These are phyloP conservation scores for Ramichloridium luteum DNA, from an alignment of 2,329 filamentous ascomycete species.

Conservation along the genomic window DNA sequence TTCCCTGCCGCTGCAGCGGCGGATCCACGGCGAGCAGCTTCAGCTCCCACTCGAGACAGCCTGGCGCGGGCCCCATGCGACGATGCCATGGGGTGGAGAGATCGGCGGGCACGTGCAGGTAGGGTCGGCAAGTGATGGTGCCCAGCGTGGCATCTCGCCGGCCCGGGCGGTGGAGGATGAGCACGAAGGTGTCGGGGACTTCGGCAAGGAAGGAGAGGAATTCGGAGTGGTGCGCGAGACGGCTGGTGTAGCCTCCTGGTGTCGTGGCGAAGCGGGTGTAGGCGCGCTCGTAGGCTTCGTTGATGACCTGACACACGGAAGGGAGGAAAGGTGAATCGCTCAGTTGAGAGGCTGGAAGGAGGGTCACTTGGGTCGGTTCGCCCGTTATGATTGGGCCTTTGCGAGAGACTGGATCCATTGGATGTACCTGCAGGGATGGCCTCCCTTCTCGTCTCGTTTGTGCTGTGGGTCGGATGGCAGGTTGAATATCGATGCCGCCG, in stretches of 20 bases:
- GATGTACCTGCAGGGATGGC: too few relatives aligned
- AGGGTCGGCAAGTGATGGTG: too few relatives aligned
- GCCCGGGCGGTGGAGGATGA: slow-evolving; percentile 8
- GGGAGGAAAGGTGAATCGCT: slow-evolving; percentile 4
- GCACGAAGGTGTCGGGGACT: slow-evolving; percentile 11
- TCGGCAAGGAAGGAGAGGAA: slow-evolving; percentile 6
- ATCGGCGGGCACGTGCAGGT: slow-evolving; percentile 1
- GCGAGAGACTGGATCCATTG: too few relatives aligned
- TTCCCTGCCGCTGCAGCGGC: slow-evolving; percentile 8
- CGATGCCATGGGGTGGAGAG: slow-evolving; percentile 10
- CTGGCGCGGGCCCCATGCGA: slow-evolving; percentile 4
- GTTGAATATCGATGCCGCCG: too few relatives aligned
- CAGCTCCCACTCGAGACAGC: slow-evolving; percentile 10
- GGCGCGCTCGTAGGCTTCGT: slow-evolving; percentile 6
- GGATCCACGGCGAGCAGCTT: slow-evolving; percentile 9
- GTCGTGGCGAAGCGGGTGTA: background rate
- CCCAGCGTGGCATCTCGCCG: too few relatives aligned
- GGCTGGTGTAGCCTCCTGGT: background rate
- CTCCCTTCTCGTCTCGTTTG: too few relatives aligned
- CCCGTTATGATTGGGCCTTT: too few relatives aligned
- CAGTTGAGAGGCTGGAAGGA: slow-evolving; percentile 9
- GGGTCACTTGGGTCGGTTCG: too few relatives aligned
- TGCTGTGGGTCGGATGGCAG: too few relatives aligned
- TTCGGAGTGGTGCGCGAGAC: slow-evolving; percentile 1
- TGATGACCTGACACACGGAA: slow-evolving; percentile 8